Evolutionary conservation across 306 rosid species (phyloP).

Genomic region (Echinosophora koreensis): DNA sequence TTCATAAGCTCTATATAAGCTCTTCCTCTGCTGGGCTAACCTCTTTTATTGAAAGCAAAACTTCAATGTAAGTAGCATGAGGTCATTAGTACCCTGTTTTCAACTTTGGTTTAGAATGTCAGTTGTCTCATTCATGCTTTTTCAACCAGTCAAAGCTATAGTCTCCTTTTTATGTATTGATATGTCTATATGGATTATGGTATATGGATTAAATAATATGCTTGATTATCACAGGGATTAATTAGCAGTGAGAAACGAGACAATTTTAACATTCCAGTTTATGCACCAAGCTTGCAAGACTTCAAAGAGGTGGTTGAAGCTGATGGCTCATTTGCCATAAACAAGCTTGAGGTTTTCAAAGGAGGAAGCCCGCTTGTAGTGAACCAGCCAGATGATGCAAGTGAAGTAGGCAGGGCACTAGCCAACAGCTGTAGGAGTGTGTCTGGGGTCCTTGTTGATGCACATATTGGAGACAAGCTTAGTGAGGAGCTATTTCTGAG

Average conservation of each 20-base stretch:
- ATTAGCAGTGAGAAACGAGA: constrained; percentile 79
- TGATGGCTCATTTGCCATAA: constrained; percentile 77
- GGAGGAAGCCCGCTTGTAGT: constrained; percentile 98
- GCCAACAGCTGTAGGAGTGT: constrained; percentile 86
- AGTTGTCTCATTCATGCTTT: constrained; percentile 22
- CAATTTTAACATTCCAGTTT: constrained; percentile 85
- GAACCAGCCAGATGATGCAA: constrained; percentile 68
- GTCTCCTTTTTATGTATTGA: constrained; percentile 8
- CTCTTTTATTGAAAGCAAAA: not conserved
- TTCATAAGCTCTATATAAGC: too few species aligned
- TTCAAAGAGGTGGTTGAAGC: constrained; percentile 91
- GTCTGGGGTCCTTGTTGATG: constrained; percentile 86
- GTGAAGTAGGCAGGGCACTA: constrained; percentile 77
- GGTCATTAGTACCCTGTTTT: too few species aligned
- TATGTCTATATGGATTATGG: not conserved
- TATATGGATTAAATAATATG: not conserved
- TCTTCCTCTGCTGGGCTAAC: constrained; percentile 17
- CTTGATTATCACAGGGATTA: constrained; percentile 61
- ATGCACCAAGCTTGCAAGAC: constrained; percentile 88
- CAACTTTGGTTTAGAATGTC: constrained; percentile 28
- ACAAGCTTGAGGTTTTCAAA: constrained; percentile 90
- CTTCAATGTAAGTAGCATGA: too few species aligned
- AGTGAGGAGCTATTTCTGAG: constrained; percentile 75
- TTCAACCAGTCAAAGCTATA: constrained; percentile 28
- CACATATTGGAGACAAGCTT: constrained; percentile 87